These are phyloP conservation scores for Polytrichum commune DNA, from an alignment of 225 moss, liverwort and hornwort species.

Conservation along the genomic window DNA sequence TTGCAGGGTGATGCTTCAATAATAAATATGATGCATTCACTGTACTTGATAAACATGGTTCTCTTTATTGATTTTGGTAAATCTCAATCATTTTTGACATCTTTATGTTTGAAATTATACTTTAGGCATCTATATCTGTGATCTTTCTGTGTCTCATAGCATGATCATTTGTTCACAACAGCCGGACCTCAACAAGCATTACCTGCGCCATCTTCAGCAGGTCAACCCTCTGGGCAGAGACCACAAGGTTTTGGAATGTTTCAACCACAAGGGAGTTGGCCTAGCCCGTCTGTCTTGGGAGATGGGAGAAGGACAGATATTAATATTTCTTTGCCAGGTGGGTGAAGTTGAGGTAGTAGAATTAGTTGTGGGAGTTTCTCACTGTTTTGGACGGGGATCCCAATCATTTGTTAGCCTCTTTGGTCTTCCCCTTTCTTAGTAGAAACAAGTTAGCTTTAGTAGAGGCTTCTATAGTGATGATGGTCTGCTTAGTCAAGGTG, in stretches of 20 bases:
- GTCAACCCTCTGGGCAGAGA: slow-evolving; percentile 40
- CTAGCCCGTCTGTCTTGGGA: slow-evolving; percentile 30
- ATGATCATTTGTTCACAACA: slow-evolving; percentile 31
- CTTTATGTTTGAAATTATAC: background rate
- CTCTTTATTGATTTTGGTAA: no score
- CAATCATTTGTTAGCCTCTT: background rate
- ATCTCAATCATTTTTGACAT: no score
- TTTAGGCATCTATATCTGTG: background rate
- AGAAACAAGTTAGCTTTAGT: slow-evolving; percentile 31
- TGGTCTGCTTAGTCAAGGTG: slow-evolving; percentile 35
- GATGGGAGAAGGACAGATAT: slow-evolving; percentile 52
- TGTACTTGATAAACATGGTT: no score
- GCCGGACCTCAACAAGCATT: slow-evolving; percentile 39
- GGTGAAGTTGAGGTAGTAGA: slow-evolving; percentile 18
- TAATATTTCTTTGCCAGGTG: slow-evolving; percentile 61
- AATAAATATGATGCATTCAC: no score
- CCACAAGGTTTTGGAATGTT: slow-evolving; percentile 39
- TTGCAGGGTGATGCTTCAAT: no score
- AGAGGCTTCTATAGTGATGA: slow-evolving; percentile 49
- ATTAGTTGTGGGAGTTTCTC: background rate
- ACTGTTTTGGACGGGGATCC: background rate
- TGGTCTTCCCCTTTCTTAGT: slow-evolving; percentile 2
- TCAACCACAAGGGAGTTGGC: slow-evolving; percentile 43
- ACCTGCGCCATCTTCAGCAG: slow-evolving; percentile 24
- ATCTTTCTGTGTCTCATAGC: background rate